Percentiles rank a stretch among this genome's conserved stretches.
Conservation (phyloP, 2,329 filamentous ascomycete genomes). For the Phyllosticta citribraziliensis region DNA sequence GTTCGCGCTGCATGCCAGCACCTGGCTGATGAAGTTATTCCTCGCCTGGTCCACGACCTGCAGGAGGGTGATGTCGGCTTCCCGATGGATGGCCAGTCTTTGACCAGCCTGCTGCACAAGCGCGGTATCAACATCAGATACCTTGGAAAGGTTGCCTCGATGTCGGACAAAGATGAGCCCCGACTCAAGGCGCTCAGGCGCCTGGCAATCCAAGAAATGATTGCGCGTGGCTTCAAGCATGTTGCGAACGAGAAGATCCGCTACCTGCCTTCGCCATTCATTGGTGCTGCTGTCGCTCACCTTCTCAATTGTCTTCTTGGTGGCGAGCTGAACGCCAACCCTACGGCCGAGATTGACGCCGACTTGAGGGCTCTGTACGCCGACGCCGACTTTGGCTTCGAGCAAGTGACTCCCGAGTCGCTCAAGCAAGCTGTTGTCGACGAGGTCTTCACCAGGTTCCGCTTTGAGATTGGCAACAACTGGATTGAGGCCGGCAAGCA, state of each 20-base stretch:
- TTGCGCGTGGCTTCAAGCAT: constrained; percentile 94
- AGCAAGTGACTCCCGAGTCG: constrained; percentile 63
- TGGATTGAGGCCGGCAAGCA: constrained; percentile 63
- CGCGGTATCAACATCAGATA: constrained; percentile 96
- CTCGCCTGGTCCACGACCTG: constrained; percentile 76
- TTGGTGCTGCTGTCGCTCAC: constrained; percentile 71
- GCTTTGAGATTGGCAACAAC: constrained; percentile 58
- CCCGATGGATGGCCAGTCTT: constrained; percentile 93
- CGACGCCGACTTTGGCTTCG: constrained; percentile 73
- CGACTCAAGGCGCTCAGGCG: constrained; percentile 68
- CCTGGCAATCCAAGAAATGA: constrained; percentile 82
- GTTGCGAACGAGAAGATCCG: constrained; percentile 69
- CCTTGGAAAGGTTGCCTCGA: constrained; percentile 70
- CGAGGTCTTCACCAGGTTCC: constrained; percentile 65
- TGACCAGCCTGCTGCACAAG: constrained; percentile 85
- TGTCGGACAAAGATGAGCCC: constrained; percentile 49
- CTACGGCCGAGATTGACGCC: constrained; percentile 66
- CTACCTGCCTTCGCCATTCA: constrained; percentile 67
- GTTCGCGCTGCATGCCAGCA: constrained; percentile 76
- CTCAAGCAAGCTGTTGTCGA: constrained; percentile 60
- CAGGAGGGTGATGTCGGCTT: constrained; percentile 91
- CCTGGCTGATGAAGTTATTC: constrained; percentile 67
- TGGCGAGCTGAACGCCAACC: constrained; percentile 62
- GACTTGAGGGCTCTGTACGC: constrained; percentile 66
- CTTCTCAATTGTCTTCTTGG: constrained; percentile 91